Conservation (phyloP, 768 basidiomycete genomes). For the Phanerochaete sordida region DNA sequence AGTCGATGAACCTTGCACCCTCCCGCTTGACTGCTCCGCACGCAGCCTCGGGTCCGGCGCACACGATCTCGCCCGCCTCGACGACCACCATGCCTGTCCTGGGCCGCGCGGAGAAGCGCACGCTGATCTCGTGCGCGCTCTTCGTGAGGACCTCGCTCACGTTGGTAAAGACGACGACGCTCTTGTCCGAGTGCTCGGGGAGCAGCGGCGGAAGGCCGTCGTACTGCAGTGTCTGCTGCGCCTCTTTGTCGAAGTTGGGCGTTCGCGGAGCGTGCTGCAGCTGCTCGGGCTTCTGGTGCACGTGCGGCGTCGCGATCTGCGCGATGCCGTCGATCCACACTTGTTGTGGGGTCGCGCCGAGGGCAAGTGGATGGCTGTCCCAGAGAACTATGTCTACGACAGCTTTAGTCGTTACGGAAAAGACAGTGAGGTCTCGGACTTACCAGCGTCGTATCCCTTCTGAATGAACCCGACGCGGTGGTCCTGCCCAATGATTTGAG, state of each 20-base stretch:
- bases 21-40: slow-evolving; percentile 22
- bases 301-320: slow-evolving; percentile 50
- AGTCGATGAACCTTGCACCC: slow-evolving; percentile 43
- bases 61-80: slow-evolving; percentile 49
- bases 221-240: slow-evolving; percentile 47
- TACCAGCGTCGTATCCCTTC: slow-evolving; percentile 69
- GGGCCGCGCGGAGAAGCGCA: slow-evolving; percentile 25
- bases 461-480: slow-evolving; percentile 74
- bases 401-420: background rate
- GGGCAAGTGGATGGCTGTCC: slow-evolving; percentile 73
- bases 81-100: slow-evolving; percentile 44
- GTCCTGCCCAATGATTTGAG: slow-evolving; percentile 64
- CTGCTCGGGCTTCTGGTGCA: slow-evolving; percentile 48
- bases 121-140: slow-evolving; percentile 26
- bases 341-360: slow-evolving; percentile 78
- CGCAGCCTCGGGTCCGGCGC: slow-evolving; percentile 37
- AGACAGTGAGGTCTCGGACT: slow-evolving; percentile 4
- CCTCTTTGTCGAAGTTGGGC: slow-evolving; percentile 61
- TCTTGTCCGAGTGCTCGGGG: slow-evolving; percentile 29
- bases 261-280: slow-evolving; percentile 53
- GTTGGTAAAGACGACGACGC: slow-evolving; percentile 60
- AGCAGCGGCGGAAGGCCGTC: slow-evolving; percentile 66
- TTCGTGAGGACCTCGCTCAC: slow-evolving; percentile 49
- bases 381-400: slow-evolving; percentile 66
- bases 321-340: slow-evolving; percentile 85